These are phyloP conservation scores for Effrenium voratum DNA, from an alignment of 73 alveolate species.

Conservation along the genomic window DNA sequence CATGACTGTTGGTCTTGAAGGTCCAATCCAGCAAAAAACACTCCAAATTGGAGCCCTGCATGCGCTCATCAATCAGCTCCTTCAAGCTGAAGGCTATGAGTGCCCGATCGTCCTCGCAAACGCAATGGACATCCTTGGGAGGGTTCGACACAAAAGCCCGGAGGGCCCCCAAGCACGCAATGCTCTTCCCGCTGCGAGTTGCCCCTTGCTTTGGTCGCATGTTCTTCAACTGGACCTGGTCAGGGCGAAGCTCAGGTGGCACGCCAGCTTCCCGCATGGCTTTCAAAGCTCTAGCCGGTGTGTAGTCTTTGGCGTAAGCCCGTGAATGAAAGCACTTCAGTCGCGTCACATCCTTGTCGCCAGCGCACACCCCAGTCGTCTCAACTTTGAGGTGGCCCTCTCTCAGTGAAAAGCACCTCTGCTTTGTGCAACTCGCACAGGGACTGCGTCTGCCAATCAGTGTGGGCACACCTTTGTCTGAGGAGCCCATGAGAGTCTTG, in stretches of 20 bases:
- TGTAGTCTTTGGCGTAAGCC: not conserved
- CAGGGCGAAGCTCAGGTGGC: not conserved
- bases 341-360: not conserved
- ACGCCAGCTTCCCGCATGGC: conserved; percentile 6
- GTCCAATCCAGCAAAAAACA: not conserved
- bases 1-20: not conserved
- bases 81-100: conserved; percentile 4
- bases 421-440: not conserved
- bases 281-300: not conserved
- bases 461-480: conserved; percentile 5
- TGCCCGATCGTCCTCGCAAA: not conserved
- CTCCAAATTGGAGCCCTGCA: not conserved
- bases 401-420: not conserved
- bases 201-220: not conserved
- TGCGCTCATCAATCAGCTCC: not conserved
- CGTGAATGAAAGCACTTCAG: not conserved
- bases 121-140: not conserved
- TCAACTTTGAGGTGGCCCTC: not conserved
- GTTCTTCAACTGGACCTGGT: not conserved
- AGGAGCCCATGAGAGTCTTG: conserved; percentile 17
- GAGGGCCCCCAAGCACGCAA: not conserved
- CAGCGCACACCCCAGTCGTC: not conserved
- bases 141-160: not conserved
- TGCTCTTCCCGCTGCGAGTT: not conserved
- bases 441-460: conserved; percentile 3